Conservation (phyloP, 2,329 filamentous ascomycete species). For the Ophiostoma triangulosporum region DNA sequence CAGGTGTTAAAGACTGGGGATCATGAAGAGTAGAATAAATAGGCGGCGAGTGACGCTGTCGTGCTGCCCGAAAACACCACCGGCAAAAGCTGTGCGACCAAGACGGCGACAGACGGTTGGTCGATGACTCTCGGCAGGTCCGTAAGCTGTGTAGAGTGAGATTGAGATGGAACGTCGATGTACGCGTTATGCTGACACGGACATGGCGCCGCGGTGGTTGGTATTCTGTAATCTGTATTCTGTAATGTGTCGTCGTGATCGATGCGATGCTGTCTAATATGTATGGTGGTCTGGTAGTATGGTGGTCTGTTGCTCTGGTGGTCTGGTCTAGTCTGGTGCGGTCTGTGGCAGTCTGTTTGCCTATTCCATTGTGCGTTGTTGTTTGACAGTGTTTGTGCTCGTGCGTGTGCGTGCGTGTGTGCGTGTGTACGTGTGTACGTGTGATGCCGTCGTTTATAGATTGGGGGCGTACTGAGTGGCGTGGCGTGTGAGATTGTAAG, state of each 20-base stretch:
- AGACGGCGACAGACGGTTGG: not conserved
- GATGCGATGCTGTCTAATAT: too few species aligned
- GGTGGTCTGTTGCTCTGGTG: not conserved
- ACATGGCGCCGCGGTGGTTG: too few species aligned
- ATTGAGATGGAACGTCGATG: not conserved
- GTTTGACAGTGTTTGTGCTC: not conserved
- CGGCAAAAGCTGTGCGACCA: not conserved
- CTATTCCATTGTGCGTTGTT: not conserved
- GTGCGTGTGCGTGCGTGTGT: not conserved
- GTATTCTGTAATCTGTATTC: too few species aligned
- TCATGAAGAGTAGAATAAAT: not conserved
- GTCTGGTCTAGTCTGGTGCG: not conserved
- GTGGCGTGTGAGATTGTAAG: not conserved
- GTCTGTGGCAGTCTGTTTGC: not conserved
- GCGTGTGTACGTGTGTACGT: not conserved
- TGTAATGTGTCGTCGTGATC: too few species aligned
- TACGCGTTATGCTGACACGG: too few species aligned
- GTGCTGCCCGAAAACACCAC: not conserved
- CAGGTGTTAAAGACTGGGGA: too few species aligned
- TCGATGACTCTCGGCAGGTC: not conserved
- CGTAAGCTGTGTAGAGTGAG: not conserved
- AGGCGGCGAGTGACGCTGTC: not conserved
- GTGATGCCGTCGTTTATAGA: too few species aligned
- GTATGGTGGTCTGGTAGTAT: too few species aligned
- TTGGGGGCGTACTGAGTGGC: too few species aligned